Percentiles rank a stretch among this genome's conserved stretches.
Conservation (phyloP, 306 rosid species). For the Trichosanthes cucumerina region DNA sequence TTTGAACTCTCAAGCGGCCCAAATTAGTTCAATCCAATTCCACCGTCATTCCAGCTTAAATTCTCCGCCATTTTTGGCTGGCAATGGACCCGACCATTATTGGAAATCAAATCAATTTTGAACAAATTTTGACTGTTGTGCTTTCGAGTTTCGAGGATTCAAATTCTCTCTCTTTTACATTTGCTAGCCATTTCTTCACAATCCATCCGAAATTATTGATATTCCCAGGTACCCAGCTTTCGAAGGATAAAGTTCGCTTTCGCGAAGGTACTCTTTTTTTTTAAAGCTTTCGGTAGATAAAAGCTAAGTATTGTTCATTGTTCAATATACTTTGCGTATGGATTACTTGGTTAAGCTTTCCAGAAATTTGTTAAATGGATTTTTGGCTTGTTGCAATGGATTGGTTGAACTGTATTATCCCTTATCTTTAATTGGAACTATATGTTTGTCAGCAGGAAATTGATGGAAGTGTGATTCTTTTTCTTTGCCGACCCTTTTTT, state of each 20-base stretch:
- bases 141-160: background rate
- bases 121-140: background rate
- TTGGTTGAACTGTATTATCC: background rate
- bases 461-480: background rate
- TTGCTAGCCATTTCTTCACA: background rate
- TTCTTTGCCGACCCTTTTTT: background rate
- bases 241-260: background rate
- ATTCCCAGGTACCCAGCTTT: background rate
- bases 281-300: background rate
- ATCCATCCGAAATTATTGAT: background rate
- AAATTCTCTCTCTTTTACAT: background rate
- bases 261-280: background rate
- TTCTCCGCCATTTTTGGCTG: slow-evolving; percentile 6
- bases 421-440: background rate
- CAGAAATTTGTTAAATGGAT: background rate
- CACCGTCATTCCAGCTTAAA: background rate
- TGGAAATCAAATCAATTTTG: background rate
- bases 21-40: background rate
- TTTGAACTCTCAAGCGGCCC: background rate
- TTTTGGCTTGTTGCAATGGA: background rate
- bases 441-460: background rate
- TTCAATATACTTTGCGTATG: background rate
- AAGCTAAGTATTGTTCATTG: background rate
- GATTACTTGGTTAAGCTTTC: background rate
- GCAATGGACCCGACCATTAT: background rate